Evolutionary conservation across 2,329 filamentous ascomycete species (phyloP), one percentile per base, ranked within the genome.

Genomic region (Claviceps sp.): DNA sequence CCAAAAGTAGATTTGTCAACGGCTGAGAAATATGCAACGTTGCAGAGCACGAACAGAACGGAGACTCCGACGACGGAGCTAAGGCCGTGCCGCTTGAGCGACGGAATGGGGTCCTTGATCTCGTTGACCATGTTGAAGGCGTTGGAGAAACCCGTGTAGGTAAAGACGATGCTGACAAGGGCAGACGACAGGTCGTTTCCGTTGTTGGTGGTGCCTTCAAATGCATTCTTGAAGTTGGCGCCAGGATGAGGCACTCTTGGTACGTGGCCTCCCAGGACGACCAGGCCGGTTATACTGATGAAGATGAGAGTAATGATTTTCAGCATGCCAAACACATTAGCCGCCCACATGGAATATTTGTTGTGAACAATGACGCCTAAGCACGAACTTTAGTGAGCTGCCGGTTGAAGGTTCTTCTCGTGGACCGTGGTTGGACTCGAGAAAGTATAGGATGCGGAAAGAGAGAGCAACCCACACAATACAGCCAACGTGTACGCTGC

Each of bases 231-330:
- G 52, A 68, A 71, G 62, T 71, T 71, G 48, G 53, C 53, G 4
- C 57, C 57, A 0, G 68, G 68, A 48, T 69, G 58, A 1, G 63
- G 56, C 2, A 70, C 56, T 38, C 57, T 56, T 0, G 58, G 52
- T 17, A 66, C 55, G 45, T 68, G 57, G 17, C 68, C 68, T 2
- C 68, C 67, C 2, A 85, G 72, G 3, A 84, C 77, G 2, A 84
- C 80, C 1, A 84, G 66, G 0, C 81, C 82, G 0, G 78, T 76
- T 41, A 82, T 77, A 34, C 68, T 72, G 56, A 82, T 76, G 56
- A 85, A 82, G n/a, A 84, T 55, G 2, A 86, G 66, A 0, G 80
- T 83, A 16, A 77, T 58, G 3, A 85, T 61, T 59, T 86, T 86
- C 40, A 85, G 58, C 2, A 70, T 61, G 0, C 80, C 80, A 40